Base-by-base conservation (phyloP, 345 rosid species). In the Noccaea caerulescens region DNA sequence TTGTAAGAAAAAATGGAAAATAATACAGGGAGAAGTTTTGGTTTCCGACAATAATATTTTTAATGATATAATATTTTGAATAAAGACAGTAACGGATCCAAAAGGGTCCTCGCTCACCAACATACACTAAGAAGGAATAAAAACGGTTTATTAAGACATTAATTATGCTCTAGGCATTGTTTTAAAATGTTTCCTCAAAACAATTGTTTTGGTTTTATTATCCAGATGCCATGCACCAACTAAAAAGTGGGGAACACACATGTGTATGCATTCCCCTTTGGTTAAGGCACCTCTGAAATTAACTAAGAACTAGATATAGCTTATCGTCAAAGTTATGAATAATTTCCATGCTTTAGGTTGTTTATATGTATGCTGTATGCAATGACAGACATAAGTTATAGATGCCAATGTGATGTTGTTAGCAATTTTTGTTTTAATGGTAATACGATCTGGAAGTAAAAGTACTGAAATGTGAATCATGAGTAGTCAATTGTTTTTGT, bases 31-130 rank as follows among this genome's bases (percentile, higher is more conserved):
- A 53, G 18, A 57, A 46, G 47, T 75, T 36, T 68, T 36, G 9
- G 41, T 52, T 67, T 60, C 73, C 73, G 78, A 60, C 78, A 75
- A 44, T 68, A 2, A 75, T 67, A 60, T 67, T 34, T 60, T 44
- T 27, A 54, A 44, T 75, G 68, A 60, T 75, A 52, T 14, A 60
- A 44, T 52, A 59, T 53, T 42, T 60, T 75, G 69, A 75, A 68
- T 51, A 36, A 43, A 46, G 56, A 23, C 63, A 67, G 42, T 9
- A 44, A 61, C 60, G 69, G 69, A 75, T 68, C 64, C 58, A 68
- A 75, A 74, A 58, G 68, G 71, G 73, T 74, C 73, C 57, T 59
- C 58, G n/a, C 75, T 62, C 65, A 63, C 79, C 66, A 69, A 69
- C 79, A 76, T 76, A 63, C 53, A 61, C 51, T 61, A 51, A 68